A percentile compares a stretch with the other conserved stretches of the same genome.
These are phyloP conservation scores for Rhynchospora breviuscula DNA, from an alignment of 176 grass and related monocot genomes.

Conservation along the genomic window DNA sequence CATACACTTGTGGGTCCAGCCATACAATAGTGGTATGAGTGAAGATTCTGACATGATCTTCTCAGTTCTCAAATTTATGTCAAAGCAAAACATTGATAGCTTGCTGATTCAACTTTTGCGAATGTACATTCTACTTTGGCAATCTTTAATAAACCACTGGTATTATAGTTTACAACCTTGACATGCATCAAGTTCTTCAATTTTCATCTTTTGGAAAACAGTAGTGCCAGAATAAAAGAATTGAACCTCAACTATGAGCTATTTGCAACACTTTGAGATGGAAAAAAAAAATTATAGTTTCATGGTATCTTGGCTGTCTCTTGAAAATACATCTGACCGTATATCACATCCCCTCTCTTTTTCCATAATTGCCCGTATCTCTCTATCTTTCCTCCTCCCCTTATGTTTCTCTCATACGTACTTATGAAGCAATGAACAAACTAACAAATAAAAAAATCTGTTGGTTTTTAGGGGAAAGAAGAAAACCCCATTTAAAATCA, in stretches of 20 bases:
- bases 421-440: slow-evolving; percentile 5
- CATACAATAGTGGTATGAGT: not conserved
- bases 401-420: not conserved
- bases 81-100: no score
- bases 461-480: not conserved
- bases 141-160: no score
- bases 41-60: not conserved
- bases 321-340: not conserved
- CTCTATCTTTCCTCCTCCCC: not conserved
- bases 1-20: no score
- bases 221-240: not conserved
- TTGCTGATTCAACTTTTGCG: no score
- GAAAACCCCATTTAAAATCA: not conserved
- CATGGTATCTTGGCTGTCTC: not conserved
- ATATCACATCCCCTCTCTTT: not conserved
- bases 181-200: not conserved
- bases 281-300: not conserved
- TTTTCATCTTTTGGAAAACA: not conserved
- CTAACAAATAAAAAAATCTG: slow-evolving; percentile 8
- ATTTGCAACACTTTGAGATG: not conserved
- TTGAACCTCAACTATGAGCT: not conserved
- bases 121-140: no score
- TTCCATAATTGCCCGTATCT: not conserved
- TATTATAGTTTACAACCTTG: not conserved
- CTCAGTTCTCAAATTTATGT: no score